A percentile compares a stretch with the other conserved stretches of the same genome.
Conservation (phyloP, 2,329 filamentous ascomycete genomes). For the Calonectria pseudoreteaudii region DNA sequence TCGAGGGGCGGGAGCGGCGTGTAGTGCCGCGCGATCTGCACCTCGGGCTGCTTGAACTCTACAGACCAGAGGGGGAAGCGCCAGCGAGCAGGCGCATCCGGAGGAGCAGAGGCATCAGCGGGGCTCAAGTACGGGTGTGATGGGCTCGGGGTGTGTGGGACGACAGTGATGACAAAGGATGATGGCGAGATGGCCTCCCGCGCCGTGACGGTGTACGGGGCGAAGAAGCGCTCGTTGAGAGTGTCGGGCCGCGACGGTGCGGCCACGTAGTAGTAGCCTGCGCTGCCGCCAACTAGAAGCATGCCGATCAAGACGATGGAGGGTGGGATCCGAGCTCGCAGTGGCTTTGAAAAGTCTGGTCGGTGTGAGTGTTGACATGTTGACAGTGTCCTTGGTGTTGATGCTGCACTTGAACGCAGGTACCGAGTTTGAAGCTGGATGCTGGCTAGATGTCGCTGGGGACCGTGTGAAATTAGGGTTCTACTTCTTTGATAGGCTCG, state of each 20-base stretch:
- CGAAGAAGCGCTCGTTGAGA: slow-evolving; percentile 72
- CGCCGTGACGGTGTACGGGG: slow-evolving; percentile 72
- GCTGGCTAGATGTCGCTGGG: background rate
- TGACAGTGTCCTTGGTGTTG: slow-evolving; percentile 8
- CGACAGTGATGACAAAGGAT: slow-evolving; percentile 76
- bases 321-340: slow-evolving; percentile 46
- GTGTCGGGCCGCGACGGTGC: slow-evolving; percentile 39
- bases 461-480: background rate
- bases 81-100: slow-evolving; percentile 41
- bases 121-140: slow-evolving; percentile 43
- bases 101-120: background rate
- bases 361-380: slow-evolving; percentile 21
- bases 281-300: slow-evolving; percentile 39
- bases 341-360: slow-evolving; percentile 57
- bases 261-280: slow-evolving; percentile 42
- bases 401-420: background rate
- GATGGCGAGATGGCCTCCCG: slow-evolving; percentile 74
- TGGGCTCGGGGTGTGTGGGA: slow-evolving; percentile 51
- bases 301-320: slow-evolving; percentile 37
- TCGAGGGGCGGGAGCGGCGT: slow-evolving; percentile 79
- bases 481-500: background rate
- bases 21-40: slow-evolving; percentile 93
- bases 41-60: slow-evolving; percentile 92
- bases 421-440: background rate
- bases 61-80: slow-evolving; percentile 82